These are phyloP conservation scores for Fusarium miscanthi DNA, from an alignment of 2,329 filamentous ascomycete genomes.

Conservation along the genomic window DNA sequence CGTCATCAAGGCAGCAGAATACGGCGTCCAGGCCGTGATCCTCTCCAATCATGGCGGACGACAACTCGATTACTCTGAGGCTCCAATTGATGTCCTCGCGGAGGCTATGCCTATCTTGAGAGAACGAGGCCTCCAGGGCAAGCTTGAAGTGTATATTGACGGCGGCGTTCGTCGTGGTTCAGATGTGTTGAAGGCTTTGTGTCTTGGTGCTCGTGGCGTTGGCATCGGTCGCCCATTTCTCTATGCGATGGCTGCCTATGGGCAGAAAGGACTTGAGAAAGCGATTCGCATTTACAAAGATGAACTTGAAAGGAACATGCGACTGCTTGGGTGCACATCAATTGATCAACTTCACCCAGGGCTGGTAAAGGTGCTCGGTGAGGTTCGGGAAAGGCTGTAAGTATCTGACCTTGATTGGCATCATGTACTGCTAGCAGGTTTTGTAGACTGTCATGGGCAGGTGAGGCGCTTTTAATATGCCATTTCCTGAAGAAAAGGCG, in stretches of 20 bases:
- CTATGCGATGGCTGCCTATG: constrained; percentile 94
- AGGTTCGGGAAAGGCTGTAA: not conserved
- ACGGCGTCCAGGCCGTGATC: constrained; percentile 86
- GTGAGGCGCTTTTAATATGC: no score
- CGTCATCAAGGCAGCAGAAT: constrained; percentile 82
- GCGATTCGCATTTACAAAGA: constrained; percentile 93
- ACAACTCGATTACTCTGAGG: constrained; percentile 90
- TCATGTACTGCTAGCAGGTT: not conserved
- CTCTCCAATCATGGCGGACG: constrained; percentile 95
- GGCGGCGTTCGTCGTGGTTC: constrained; percentile 89
- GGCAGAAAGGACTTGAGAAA: constrained; percentile 85
- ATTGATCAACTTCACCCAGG: constrained; percentile 71
- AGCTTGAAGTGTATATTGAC: constrained; percentile 89
- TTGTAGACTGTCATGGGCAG: no score
- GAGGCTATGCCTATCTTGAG: constrained; percentile 90
- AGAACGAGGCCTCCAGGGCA: constrained; percentile 74
- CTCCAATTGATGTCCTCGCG: constrained; percentile 86
- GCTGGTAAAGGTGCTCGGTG: not conserved
- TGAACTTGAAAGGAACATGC: constrained; percentile 99
- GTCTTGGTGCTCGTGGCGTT: constrained; percentile 88
- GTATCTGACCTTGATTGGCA: rapidly evolving
- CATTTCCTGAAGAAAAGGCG: no score
- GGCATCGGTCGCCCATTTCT: constrained; percentile 94
- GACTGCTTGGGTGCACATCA: constrained; percentile 81
- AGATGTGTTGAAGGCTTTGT: constrained; percentile 93